These are phyloP conservation scores for Fusarium foetens DNA, from an alignment of 2,329 filamentous ascomycete genomes.

Conservation along the genomic window DNA sequence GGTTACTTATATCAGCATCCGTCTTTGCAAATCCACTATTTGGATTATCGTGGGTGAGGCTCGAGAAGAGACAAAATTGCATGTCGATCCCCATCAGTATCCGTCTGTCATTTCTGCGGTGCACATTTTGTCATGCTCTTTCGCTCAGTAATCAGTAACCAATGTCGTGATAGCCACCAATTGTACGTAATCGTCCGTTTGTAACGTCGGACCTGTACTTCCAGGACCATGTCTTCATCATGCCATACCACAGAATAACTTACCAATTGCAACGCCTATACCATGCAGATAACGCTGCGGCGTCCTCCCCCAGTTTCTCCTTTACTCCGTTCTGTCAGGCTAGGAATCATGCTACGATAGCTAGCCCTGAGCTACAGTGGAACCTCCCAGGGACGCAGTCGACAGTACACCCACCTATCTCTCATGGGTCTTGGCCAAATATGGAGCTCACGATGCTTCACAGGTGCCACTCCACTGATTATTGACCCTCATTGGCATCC, in stretches of 20 bases:
- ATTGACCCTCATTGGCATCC: slow-evolving; percentile 8
- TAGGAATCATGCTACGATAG: slow-evolving; percentile 34
- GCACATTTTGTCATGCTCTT: slow-evolving; percentile 28
- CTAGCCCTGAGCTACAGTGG: slow-evolving; percentile 35
- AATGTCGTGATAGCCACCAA: slow-evolving; percentile 22
- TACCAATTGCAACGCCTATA: slow-evolving; percentile 28
- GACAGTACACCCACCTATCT: slow-evolving; percentile 1
- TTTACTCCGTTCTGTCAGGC: slow-evolving; percentile 33
- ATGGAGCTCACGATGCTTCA: slow-evolving; percentile 43
- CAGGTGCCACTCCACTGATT: slow-evolving; percentile 17
- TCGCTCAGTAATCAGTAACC: slow-evolving; percentile 27
- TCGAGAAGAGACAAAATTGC: slow-evolving; percentile 19
- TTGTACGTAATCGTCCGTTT: slow-evolving; percentile 42
- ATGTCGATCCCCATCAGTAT: slow-evolving; percentile 16
- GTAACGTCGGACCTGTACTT: slow-evolving; percentile 26
- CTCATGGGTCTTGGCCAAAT: slow-evolving; percentile 29
- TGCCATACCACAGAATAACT: slow-evolving; percentile 25
- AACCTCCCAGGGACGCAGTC: slow-evolving; percentile 11
- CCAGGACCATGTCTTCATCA: slow-evolving; percentile 27
- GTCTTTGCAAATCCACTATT: slow-evolving; percentile 12
- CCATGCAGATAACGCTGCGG: slow-evolving; percentile 16
- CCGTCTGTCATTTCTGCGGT: background rate
- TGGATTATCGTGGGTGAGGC: slow-evolving; percentile 14
- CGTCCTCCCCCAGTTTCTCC: slow-evolving; percentile 34
- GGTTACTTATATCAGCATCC: slow-evolving; percentile 25